A percentile compares a stretch with the other conserved stretches of the same genome.
Evolutionary conservation across 2,329 filamentous ascomycete genomes (phyloP).

Genomic region (Zasmidium cellare): DNA sequence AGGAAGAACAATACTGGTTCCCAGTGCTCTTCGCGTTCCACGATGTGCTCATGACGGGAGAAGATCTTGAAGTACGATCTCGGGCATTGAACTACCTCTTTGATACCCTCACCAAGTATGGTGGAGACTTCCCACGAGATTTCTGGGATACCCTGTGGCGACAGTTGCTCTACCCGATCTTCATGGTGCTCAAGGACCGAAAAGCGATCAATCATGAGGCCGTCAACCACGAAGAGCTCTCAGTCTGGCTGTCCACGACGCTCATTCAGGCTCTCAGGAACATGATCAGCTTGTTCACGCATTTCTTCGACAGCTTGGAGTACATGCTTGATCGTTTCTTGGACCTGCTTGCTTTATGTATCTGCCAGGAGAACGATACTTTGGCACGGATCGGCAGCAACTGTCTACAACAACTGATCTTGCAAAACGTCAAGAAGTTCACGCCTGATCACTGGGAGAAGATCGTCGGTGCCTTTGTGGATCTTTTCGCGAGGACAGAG

Average conservation of each 20-base stretch:
- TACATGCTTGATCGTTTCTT: conserved; percentile 99
- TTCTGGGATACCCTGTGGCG: conserved; percentile 99
- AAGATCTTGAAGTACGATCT: conserved; percentile 92
- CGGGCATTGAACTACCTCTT: conserved; percentile 93
- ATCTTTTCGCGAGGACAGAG: conserved; percentile 91
- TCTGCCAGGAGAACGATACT: conserved; percentile 98
- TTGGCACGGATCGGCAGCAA: conserved; percentile 98
- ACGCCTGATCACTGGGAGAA: conserved; percentile 84
- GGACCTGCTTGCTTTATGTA: conserved; percentile 89
- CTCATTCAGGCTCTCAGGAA: conserved; percentile 98
- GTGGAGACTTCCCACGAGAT: conserved; percentile 84
- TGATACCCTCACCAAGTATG: conserved; percentile 85
- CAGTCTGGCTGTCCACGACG: conserved; percentile 97
- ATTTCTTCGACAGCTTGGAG: conserved; percentile 94
- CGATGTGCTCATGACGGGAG: conserved; percentile 97
- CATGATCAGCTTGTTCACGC: conserved; percentile 98
- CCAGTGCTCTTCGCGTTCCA: conserved; percentile 97
- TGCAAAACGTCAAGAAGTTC: conserved; percentile 96
- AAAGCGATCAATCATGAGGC: conserved; percentile 96
- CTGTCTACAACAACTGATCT: conserved; percentile 90
- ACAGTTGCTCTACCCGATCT: conserved; percentile 95
- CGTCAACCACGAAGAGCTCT: conserved; percentile 92
- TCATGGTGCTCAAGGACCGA: conserved; percentile 87
- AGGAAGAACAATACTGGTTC: conserved; percentile 98
- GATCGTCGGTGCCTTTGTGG: conserved; percentile 92